Base-by-base conservation (phyloP, 176 grass and related monocot species). In the Musa itinerans region DNA sequence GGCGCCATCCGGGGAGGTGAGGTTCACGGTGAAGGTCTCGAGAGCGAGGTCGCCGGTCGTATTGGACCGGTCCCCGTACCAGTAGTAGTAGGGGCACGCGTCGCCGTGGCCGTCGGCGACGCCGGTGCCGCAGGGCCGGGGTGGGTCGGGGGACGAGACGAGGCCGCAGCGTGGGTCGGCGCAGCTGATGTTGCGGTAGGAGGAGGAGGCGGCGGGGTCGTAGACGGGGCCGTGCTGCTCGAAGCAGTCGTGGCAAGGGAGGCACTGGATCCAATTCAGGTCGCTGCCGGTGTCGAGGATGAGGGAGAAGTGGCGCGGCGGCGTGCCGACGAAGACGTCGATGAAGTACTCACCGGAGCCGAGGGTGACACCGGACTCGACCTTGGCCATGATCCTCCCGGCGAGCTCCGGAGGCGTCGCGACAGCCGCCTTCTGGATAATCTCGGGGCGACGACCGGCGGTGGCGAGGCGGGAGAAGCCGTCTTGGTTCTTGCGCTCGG, bases 281-380 rank as follows among this genome's bases (percentile, higher is more conserved):
- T 97, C 94, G 72, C 94, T 97, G 17, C 94, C 94, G 11, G 94
- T 97, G 88, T 93, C 94, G 65, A 97, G 89, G 69, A 97, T 97
- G 81, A 97, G 68, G 1, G 63, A 89, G 88, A 93, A 97, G 48
- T 80, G 88, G 13, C 69, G 94, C 34, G 88, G 80, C 78, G 94
- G 94, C 12, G 90, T 97, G 78, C 94, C 94, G 8, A 97, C 71
- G 82, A 89, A 97, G 2, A 89, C 82, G 11, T 97, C 94, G 66
- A 97, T 86, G 1, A 97, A 71, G 67, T 97, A 93, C 90, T 97
- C 94, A 1, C 90, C 94, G 0, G 90, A 93, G 10, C 90, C 94
- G 3, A 97, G 72, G 3, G 88, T 57, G 61, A 91, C 88, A n/a
- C 94, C 94, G 2, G 94, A 97, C 87, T 87, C 84, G 54, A 97